A percentile compares a stretch with the other conserved stretches of the same genome.
These are phyloP conservation scores for Cymbopogon citratus DNA, from an alignment of 176 grass and related monocot species.

Conservation along the genomic window DNA sequence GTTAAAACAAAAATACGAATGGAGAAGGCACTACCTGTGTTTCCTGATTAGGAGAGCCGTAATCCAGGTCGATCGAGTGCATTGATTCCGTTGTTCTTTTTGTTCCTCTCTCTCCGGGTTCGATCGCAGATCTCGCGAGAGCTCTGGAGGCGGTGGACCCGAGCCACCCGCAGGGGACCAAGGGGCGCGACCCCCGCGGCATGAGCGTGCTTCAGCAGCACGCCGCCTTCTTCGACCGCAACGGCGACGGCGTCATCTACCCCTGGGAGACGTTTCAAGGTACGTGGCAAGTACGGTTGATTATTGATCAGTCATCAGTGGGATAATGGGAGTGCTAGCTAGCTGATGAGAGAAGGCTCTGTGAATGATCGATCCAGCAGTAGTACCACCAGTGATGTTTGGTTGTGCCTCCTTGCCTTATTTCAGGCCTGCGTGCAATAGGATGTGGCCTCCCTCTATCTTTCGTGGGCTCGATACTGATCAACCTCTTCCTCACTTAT, in stretches of 20 bases:
- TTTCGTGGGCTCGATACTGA: not conserved
- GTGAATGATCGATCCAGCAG: no score
- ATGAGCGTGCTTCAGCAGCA: slow-evolving; percentile 74
- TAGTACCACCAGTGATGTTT: not conserved
- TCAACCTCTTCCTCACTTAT: slow-evolving; percentile 42
- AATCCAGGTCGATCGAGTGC: not conserved
- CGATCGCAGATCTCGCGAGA: slow-evolving; percentile 47
- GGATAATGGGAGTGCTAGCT: no score
- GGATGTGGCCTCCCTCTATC: slow-evolving; percentile 27
- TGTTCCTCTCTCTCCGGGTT: not conserved
- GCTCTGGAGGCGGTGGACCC: slow-evolving; percentile 51
- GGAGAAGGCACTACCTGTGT: not conserved
- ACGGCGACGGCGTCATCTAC: slow-evolving; percentile 50
- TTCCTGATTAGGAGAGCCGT: not conserved
- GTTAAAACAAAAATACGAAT: no score
- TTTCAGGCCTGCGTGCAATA: slow-evolving; percentile 42
- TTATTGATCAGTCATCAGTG: not conserved
- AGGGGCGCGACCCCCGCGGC: slow-evolving; percentile 27
- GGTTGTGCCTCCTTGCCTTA: not conserved
- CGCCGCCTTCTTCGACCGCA: slow-evolving; percentile 62
- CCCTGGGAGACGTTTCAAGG: slow-evolving; percentile 51
- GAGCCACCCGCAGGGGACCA: slow-evolving; percentile 51
- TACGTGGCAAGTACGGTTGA: not conserved
- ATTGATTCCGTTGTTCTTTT: not conserved
- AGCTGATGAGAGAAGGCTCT: no score